Base-by-base conservation (phyloP, 257 asterid genomes). In the Craterostigma plantagineum region DNA sequence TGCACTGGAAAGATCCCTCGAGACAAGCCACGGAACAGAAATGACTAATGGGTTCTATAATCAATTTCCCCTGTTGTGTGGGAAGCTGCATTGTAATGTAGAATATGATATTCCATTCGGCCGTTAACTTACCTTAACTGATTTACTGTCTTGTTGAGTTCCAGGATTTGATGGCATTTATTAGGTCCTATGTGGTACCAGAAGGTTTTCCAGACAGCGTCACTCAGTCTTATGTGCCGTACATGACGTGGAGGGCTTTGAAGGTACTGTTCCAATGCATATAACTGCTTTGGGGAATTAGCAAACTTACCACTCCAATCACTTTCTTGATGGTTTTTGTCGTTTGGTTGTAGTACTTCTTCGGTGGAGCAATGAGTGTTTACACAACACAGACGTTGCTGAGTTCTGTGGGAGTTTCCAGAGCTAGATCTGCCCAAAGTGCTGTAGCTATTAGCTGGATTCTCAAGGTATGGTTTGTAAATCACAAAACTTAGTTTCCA, bases 291-390 rank as follows among this genome's bases (percentile, higher is more conserved):
- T 23, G 6, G 30, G n/a, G 4, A 23, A 23, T 23, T 23, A 23
- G 30, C 30, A 6, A 23, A 23, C 4, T 23, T 23, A 23, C 6
- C 30, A 23, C 30, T 23, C 30, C 30, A 23, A 23, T 23, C 30
- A 23, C 30, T 23, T 23, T 6, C n/a, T 6, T 23, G n/a, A n/a
- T 23, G 30, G 6, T 23, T 23, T 2, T 23, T 64, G 18, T 51
- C 58, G 57, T 50, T 14, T 43, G 45, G 38, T 18, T 61, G 68
- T 57, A 90, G 96, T 91, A 90, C 75, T 83, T 90, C 59, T 83
- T 84, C 42, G 99, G 99, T n/a, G 99, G 99, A 60, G 99, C 96
- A 38, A 90, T 90, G 94, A 79, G 99, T 50, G 99, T 83, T 51
- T 90, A 83, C 56, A 90, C 99, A 6, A 90, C 99, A n/a, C 95